These are phyloP conservation scores for Viola pubescens DNA, from an alignment of 441 rosid genomes.

Conservation along the genomic window DNA sequence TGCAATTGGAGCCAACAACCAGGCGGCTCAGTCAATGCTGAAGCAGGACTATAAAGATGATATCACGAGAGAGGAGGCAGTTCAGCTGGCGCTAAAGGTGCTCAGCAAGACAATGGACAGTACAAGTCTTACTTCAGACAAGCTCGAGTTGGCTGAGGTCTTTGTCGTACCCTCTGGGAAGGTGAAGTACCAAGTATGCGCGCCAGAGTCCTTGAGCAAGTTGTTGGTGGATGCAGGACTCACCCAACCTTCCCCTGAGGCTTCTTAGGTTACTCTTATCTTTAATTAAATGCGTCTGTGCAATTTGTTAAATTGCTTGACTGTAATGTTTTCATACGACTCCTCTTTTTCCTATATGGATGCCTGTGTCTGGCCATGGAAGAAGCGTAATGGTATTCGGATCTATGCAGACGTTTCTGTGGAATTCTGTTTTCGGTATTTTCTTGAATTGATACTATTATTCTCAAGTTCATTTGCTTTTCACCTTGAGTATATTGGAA, in stretches of 20 bases:
- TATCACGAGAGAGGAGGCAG: conserved; percentile 75
- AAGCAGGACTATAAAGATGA: conserved; percentile 95
- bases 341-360: no score
- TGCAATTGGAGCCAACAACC: conserved; percentile 91
- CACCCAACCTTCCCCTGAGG: conserved; percentile 64
- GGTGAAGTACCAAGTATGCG: conserved; percentile 79
- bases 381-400: no score
- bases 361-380: no score
- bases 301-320: no score
- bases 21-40: conserved; percentile 89
- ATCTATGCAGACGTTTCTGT: no score
- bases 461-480: no score
- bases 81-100: conserved; percentile 75
- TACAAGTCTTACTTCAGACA: conserved; percentile 79
- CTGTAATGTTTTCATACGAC: no score
- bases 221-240: conserved; percentile 64
- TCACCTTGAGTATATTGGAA: no score
- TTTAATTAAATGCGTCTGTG: no score
- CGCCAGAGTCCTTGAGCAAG: conserved; percentile 64
- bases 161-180: conserved; percentile 57
- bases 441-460: no score
- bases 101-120: conserved; percentile 95
- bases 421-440: no score
- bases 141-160: conserved; percentile 85
- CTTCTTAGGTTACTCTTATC: conserved; percentile 16